These are phyloP conservation scores for Sporothrix brunneoviolacea DNA, from an alignment of 2,329 filamentous ascomycete genomes.

Conservation along the genomic window DNA sequence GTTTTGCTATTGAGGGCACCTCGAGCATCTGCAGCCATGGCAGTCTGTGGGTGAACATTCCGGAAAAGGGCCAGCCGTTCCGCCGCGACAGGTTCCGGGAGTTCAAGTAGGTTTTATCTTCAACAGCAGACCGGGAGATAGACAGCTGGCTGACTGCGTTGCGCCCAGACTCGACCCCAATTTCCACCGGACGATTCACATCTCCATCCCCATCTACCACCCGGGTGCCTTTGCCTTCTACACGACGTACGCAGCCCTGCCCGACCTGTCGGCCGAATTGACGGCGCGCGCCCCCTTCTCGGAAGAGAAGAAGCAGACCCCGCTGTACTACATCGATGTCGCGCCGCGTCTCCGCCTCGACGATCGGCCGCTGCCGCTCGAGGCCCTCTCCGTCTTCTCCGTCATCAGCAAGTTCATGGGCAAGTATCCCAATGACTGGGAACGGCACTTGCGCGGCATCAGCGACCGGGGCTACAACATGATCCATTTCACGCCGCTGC, in stretches of 20 bases:
- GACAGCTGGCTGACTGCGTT: too few relatives aligned
- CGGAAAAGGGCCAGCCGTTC: constrained; percentile 68
- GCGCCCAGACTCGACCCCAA: constrained; percentile 81
- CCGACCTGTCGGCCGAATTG: constrained; percentile 59
- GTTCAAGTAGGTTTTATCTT: constrained; percentile 89
- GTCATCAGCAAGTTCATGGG: constrained; percentile 98
- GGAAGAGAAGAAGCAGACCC: constrained; percentile 58
- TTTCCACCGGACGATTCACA: constrained; percentile 86
- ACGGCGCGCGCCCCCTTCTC: constrained; percentile 39
- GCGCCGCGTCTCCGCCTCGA: constrained; percentile 72
- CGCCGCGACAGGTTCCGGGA: constrained; percentile 73
- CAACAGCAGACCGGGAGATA: too few relatives aligned
- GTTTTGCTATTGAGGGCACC: constrained; percentile 88
- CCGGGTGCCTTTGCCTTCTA: constrained; percentile 93
- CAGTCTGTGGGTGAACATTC: constrained; percentile 95
- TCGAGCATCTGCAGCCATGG: constrained; percentile 94
- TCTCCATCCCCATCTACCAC: constrained; percentile 76
- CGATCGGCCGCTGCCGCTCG: constrained; percentile 67
- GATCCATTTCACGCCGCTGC: constrained; percentile 95
- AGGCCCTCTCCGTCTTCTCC: constrained; percentile 86
- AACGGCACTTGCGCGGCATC: constrained; percentile 81
- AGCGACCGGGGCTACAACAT: constrained; percentile 94
- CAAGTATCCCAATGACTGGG: constrained; percentile 81
- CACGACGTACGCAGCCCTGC: constrained; percentile 82
- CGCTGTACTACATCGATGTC: constrained; percentile 88